phyloP scores from a whole-genome alignment of 2,329 filamentous ascomycete genomes.

The Arthrobotrys entomopaga region DNA sequence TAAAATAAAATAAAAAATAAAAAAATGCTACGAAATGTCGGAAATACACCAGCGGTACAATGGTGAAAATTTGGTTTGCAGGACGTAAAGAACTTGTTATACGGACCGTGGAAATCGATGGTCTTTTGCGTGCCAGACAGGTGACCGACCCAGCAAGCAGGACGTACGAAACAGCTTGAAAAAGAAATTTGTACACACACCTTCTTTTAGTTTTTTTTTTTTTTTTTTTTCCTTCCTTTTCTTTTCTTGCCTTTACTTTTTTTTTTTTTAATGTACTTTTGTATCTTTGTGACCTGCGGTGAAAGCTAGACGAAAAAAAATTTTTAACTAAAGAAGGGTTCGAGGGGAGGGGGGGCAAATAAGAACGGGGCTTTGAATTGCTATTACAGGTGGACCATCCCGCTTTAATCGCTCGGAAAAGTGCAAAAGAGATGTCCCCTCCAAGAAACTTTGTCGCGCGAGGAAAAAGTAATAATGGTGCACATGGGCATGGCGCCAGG shows the following conservation, averaged over 20 bases:
- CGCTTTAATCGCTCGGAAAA: conserved; percentile 56
- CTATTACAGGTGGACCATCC: conserved; percentile 54
- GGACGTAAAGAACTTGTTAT: conserved; percentile 50
- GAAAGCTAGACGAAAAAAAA: conserved; percentile 42
- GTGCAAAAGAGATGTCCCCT: conserved; percentile 42
- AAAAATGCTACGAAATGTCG: conserved; percentile 13
- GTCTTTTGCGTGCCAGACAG: conserved; percentile 53
- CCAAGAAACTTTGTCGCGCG: conserved; percentile 43
- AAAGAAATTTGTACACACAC: conserved; percentile 22
- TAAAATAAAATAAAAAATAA: background rate
- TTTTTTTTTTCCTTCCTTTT: conserved; percentile 13
- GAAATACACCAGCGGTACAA: conserved; percentile 25
- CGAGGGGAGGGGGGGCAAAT: conserved; percentile 52
- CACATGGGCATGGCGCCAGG: conserved; percentile 55
- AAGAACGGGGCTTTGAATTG: conserved; percentile 53
- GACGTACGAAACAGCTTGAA: conserved; percentile 13
- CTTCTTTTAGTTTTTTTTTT: conserved; percentile 11
- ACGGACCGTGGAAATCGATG: conserved; percentile 46
- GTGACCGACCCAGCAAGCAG: conserved; percentile 46
- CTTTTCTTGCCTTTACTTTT: too few species aligned
- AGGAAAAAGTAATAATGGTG: conserved; percentile 53
- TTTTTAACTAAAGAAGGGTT: conserved; percentile 41
- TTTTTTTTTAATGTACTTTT: conserved; percentile 16
- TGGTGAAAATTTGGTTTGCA: conserved; percentile 7
- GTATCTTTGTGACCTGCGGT: conserved; percentile 17